Base-by-base conservation (phyloP, 163 green algal species). In the Scenedesmus sp. region DNA sequence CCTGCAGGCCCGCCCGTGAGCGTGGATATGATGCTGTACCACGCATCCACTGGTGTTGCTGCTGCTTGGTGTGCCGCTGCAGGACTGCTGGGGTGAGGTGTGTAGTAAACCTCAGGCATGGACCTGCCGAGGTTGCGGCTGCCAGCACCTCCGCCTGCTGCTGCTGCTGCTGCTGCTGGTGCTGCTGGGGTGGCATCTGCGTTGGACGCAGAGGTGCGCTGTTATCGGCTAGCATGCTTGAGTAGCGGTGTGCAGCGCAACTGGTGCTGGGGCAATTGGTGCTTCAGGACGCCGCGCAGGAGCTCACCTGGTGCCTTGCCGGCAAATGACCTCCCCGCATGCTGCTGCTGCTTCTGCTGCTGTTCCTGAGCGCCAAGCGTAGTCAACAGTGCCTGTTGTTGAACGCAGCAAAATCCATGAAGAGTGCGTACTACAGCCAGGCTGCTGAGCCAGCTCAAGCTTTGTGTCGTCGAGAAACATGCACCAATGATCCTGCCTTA, bases 11-110 rank as follows among this genome's bases (percentile, higher is more conserved):
- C 73, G 12, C 68, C 73, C 18, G 37, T 85, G 15, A 91, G 51
- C 15, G 78, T 91, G 2, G 53, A 72, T 40, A 91, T 84, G 37
- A 91, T 87, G 78, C 87, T 91, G 78, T 91, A 68, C 87, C 87
- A 91, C 1, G 87, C 87, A 42, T 91, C 87, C 5, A 91, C 78
- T 51, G 87, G 87, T 10, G 87, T 91, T 35, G 26, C 87, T 35
- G 70, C 26, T 40, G n/a, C 18, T 46, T 44, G 43, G 15, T 30
- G 46, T 26, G 56, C n/a, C n/a, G n/a, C 33, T 70, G 37, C 78
- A 56, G 85, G 68, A 20, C 46, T 85, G 42, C n/a, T 42, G 22
- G 56, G 56, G 1, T 10, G 33, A 2, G 83, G 83, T 33, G 83
- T 88, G 59, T n/a, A 76, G 65, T 40, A 76, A 15, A 76, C 65